Evolutionary conservation across 331 rosid genomes (phyloP).

Genomic region (Malus hybrid): DNA sequence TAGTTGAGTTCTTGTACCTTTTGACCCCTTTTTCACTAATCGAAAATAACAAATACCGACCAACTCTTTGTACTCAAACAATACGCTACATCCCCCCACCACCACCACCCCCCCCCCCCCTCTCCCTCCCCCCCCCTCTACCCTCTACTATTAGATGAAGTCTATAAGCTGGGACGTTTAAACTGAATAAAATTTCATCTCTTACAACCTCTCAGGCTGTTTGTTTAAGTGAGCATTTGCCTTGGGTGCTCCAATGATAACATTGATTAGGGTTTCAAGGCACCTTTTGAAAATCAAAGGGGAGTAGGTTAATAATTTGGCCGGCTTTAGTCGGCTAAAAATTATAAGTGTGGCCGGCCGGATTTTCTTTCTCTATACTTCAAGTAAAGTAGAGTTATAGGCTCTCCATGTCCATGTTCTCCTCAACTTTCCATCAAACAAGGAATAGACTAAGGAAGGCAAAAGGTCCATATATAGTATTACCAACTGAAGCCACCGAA

Average conservation of each 20-base stretch:
- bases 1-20: neutral
- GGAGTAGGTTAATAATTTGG: neutral
- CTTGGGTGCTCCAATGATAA: neutral
- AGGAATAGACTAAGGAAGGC: no score
- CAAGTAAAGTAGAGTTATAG: no score
- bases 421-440: no score
- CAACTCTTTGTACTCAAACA: neutral
- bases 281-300: neutral
- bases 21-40: neutral
- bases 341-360: neutral
- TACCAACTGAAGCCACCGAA: no score
- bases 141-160: neutral
- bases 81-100: no score
- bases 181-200: neutral
- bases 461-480: no score
- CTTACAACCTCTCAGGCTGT: neutral
- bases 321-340: neutral
- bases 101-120: no score
- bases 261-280: neutral
- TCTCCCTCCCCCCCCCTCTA: no score
- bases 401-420: no score
- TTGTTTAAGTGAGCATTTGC: neutral
- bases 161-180: neutral
- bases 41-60: constrained; percentile 14
- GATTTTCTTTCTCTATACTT: no score